phyloP scores from a whole-genome alignment of 2,329 filamentous ascomycete species.

The Huntiella decipiens region DNA sequence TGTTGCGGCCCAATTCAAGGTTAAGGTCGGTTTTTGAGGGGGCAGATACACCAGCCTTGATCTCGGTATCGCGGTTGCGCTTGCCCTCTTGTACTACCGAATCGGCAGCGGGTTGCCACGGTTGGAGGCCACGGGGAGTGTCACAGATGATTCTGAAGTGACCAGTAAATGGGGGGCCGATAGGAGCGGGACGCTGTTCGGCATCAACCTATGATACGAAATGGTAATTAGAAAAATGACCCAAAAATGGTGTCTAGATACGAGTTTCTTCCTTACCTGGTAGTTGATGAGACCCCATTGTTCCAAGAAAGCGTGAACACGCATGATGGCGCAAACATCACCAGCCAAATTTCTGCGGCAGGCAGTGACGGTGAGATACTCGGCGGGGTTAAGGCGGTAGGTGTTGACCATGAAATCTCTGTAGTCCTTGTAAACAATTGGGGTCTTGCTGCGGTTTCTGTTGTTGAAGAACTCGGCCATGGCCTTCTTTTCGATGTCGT shows the following conservation, averaged over 20 bases:
- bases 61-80: slow-evolving; percentile 50
- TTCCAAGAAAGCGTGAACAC: slow-evolving; percentile 91
- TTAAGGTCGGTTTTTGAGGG: slow-evolving; percentile 65
- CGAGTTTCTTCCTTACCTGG: slow-evolving; percentile 40
- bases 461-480: slow-evolving; percentile 98
- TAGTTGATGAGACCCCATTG: slow-evolving; percentile 99
- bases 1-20: slow-evolving; percentile 82
- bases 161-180: slow-evolving; percentile 89
- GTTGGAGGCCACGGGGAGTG: slow-evolving; percentile 82
- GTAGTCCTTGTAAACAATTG: slow-evolving; percentile 95
- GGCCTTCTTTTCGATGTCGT: slow-evolving; percentile 82
- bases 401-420: slow-evolving; percentile 99
- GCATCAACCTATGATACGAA: slow-evolving; percentile 57
- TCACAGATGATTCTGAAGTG: slow-evolving; percentile 95
- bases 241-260: neutral
- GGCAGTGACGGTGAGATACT: slow-evolving; percentile 93
- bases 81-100: slow-evolving; percentile 45
- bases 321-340: slow-evolving; percentile 98
- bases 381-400: slow-evolving; percentile 83
- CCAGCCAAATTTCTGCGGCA: slow-evolving; percentile 88
- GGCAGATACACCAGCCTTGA: slow-evolving; percentile 44
- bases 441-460: slow-evolving; percentile 93
- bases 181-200: slow-evolving; percentile 82
- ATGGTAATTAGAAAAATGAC: neutral
- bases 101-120: slow-evolving; percentile 79